Evolutionary conservation across 371 early-diverging fungal genomes (phyloP), one percentile per base, ranked within the genome.

Genomic region (Parasitella parasitica): DNA sequence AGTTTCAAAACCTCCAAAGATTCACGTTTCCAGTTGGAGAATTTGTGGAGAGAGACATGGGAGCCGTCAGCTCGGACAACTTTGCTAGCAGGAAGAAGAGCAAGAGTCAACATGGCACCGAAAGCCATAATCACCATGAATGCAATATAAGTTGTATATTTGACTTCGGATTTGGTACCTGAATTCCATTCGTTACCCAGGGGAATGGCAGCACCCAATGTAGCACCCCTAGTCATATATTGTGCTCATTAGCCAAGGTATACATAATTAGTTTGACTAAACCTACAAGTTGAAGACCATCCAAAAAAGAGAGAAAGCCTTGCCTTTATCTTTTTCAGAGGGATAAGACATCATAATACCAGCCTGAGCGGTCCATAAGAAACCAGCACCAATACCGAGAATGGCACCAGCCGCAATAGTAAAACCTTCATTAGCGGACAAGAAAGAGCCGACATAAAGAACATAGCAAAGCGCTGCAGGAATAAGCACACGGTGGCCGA

Each of bases 311-410:
- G 84, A 80, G 50, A 88, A 85, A 56, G 76, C 87, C 28, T 70
- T 83, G 38, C 91, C 91, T 73, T 91, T 91, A 27, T 86, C 84
- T 22, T 82, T 68, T 59, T 91, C 91, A 20, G 74, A 74, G 6
- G 93, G 91, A 67, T 93, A 91, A 38, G 91, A 86, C 71, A 89
- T 81, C 84, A 90, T 88, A 63, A 92, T 87, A 75, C 89, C 84
- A 41, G 90, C 91, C 69, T 64, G 59, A 69, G 91, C 91, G 5
- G 74, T 77, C 77, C 77, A 73, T 46, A 76, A 66, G 67, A 76
- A 73, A 66, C 77, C 68, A 43, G 69, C 68, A 67, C 86, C 79
- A 28, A 82, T 51, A 76, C 90, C 90, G 38, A 89, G 75, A 54
- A 85, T 50, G 43, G 81, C 85, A 63, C 87, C 86, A 37, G 86